Evolutionary conservation across 2,329 filamentous ascomycete species (phyloP).

Genomic region (Neurospora crassa): DNA sequence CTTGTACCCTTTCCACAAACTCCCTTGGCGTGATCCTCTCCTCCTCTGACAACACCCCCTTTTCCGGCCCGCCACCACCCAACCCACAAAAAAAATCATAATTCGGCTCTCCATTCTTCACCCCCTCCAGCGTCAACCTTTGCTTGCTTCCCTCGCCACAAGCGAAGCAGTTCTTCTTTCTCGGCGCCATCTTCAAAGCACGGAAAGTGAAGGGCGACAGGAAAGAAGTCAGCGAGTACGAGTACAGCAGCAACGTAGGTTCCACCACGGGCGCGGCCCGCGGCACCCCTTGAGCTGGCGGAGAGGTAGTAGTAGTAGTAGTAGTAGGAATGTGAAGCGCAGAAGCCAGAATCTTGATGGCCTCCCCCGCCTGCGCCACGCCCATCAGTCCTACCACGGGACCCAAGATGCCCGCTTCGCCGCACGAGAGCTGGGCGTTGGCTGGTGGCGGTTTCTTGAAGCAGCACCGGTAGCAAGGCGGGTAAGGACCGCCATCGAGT

Average conservation of each 20-base stretch:
- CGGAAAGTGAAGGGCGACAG: constrained; percentile 45
- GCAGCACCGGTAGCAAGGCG: constrained; percentile 89
- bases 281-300: background rate
- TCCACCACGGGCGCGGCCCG: constrained; percentile 3
- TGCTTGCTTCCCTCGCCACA: constrained; percentile 51
- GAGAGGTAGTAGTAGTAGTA: background rate
- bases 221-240: constrained; percentile 26
- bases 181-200: constrained; percentile 61
- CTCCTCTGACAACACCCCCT: background rate
- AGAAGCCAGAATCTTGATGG: constrained; percentile 66
- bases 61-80: constrained; percentile 6
- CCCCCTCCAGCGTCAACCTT: constrained; percentile 51
- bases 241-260: constrained; percentile 36
- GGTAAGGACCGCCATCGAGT: constrained; percentile 39
- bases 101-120: constrained; percentile 60
- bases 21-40: background rate
- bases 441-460: constrained; percentile 82
- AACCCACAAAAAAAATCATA: constrained; percentile 82
- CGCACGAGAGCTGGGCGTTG: constrained; percentile 74
- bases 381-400: constrained; percentile 93
- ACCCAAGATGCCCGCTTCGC: constrained; percentile 85
- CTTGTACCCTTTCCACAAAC: background rate
- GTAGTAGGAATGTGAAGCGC: constrained; percentile 14
- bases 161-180: constrained; percentile 62
- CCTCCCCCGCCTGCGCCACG: constrained; percentile 80